These are phyloP conservation scores for Talaromyces stipitatus DNA, from an alignment of 495 filamentous ascomycete genomes.

Conservation along the genomic window DNA sequence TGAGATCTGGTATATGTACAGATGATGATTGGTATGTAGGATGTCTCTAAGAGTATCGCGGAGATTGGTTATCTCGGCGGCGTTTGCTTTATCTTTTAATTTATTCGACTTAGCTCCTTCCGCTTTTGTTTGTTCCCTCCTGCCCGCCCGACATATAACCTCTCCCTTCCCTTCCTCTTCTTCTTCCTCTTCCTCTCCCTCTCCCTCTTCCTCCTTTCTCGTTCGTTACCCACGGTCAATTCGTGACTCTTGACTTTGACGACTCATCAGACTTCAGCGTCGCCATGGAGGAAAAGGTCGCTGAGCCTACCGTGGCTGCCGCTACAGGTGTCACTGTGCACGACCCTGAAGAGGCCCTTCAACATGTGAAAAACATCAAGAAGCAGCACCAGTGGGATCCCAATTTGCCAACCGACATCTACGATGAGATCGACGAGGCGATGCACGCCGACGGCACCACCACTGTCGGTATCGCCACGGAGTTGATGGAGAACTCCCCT, in stretches of 20 bases:
- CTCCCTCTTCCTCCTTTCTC: constrained; percentile 19
- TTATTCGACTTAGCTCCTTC: not conserved
- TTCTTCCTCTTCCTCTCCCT: not conserved
- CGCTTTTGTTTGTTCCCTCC: not conserved
- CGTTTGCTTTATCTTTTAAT: constrained; percentile 9
- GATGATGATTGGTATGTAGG: too few relatives aligned
- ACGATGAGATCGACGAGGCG: constrained; percentile 52
- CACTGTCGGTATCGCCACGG: constrained; percentile 45
- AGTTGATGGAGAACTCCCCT: constrained; percentile 58
- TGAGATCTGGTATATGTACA: too few relatives aligned
- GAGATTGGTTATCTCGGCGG: constrained; percentile 13
- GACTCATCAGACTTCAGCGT: not conserved
- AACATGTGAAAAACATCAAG: constrained; percentile 39
- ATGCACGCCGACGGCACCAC: constrained; percentile 47
- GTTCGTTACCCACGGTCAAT: constrained; percentile 29
- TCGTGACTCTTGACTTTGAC: not conserved
- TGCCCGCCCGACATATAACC: not conserved
- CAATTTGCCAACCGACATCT: constrained; percentile 56
- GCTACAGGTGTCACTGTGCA: constrained; percentile 17
- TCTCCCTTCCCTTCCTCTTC: not conserved
- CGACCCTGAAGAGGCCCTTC: constrained; percentile 41
- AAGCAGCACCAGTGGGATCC: constrained; percentile 61
- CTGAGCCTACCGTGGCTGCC: constrained; percentile 17
- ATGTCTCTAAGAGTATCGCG: too few relatives aligned
- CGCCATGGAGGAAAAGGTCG: constrained; percentile 15